Conservation (phyloP, 331 rosid species). For the Spiraea crenata region DNA sequence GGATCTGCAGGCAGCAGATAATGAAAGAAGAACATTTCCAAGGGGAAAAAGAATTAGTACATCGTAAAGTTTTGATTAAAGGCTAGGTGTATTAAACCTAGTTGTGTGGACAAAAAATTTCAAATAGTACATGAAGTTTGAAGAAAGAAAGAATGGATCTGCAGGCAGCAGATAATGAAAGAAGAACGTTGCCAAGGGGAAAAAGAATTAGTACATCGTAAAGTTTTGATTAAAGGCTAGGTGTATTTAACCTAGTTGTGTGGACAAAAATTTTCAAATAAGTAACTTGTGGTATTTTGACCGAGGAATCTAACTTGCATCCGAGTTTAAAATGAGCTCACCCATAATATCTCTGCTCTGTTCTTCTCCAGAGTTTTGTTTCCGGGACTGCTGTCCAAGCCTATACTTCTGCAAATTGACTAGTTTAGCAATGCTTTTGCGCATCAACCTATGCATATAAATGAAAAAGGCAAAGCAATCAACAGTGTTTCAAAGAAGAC, state of each 20-base stretch:
- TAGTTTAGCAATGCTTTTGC: not conserved
- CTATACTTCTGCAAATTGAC: slow-evolving; percentile 72
- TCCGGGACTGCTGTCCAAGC: slow-evolving; percentile 67
- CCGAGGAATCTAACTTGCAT: not conserved
- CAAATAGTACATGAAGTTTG: not conserved
- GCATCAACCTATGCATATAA: not conserved
- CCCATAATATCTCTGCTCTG: slow-evolving; percentile 51
- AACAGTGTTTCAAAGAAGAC: not conserved
- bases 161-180: not conserved
- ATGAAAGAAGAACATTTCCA: not conserved
- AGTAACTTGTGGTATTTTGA: not conserved
- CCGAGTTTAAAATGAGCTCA: slow-evolving; percentile 22
- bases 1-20: not conserved
- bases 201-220: too few species aligned
- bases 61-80: not conserved
- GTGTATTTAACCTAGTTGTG: not conserved
- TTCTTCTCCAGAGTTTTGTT: slow-evolving; percentile 52
- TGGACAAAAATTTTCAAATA: not conserved
- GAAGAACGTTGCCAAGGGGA: not conserved
- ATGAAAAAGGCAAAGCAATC: not conserved
- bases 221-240: not conserved
- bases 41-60: too few species aligned
- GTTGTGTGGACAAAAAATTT: not conserved
- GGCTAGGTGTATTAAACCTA: not conserved
- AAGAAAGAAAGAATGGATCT: not conserved